These are phyloP conservation scores for Candida awuae DNA, from an alignment of 805 yeast genomes.

Conservation along the genomic window DNA sequence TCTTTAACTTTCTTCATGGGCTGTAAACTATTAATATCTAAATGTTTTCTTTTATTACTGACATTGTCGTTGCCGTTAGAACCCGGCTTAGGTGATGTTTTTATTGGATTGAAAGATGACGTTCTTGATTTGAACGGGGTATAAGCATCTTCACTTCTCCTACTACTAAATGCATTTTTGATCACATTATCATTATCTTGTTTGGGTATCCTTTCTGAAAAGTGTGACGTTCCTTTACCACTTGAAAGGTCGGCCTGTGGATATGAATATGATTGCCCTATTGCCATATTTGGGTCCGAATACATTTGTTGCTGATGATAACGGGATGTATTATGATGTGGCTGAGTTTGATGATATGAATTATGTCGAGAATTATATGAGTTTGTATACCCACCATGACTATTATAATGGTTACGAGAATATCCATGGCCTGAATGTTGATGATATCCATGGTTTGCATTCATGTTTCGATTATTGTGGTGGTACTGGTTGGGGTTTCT, in stretches of 20 bases:
- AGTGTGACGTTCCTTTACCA: too few relatives aligned
- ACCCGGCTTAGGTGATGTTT: background rate
- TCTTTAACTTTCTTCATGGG: slow-evolving; percentile 4
- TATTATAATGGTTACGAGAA: background rate
- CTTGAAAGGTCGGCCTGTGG: too few relatives aligned
- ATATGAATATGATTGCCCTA: background rate
- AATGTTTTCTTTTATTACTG: slow-evolving; percentile 3
- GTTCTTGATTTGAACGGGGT: background rate
- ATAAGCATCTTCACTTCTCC: slow-evolving; percentile 2
- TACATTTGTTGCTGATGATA: background rate
- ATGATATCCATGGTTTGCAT: background rate
- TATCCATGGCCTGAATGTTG: background rate
- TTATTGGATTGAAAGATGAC: background rate
- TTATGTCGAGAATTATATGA: slow-evolving; percentile 5
- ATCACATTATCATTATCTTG: background rate
- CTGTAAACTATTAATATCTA: slow-evolving; percentile 8
- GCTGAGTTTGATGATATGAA: slow-evolving; percentile 2
- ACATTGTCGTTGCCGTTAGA: background rate
- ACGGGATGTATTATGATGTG: background rate
- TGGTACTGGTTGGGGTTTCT: slow-evolving; percentile 7
- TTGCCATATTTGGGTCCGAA: background rate
- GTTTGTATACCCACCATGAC: background rate
- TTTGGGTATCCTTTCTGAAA: too few relatives aligned
- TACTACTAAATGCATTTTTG: slow-evolving; percentile 6
- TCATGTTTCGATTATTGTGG: slow-evolving; percentile 1